Base-by-base conservation (phyloP, 495 filamentous ascomycete genomes). In the Aspergillus ellipticus region DNA sequence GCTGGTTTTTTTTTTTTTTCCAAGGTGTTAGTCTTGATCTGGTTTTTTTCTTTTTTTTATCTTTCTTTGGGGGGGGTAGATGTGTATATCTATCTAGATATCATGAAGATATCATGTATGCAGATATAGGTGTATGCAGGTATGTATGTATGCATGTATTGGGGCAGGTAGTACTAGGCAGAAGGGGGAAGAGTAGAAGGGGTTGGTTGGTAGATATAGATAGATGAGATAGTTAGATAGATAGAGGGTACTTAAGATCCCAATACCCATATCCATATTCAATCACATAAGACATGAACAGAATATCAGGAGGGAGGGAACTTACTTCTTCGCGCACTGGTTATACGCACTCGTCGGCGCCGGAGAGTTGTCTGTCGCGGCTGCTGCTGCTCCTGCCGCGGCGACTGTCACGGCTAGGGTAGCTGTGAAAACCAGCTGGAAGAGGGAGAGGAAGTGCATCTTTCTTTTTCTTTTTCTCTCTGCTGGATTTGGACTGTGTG, bases 1-100 rank as follows among this genome's bases (percentile, higher is more conserved):
- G 29, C 68, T 71, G 49, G n/a, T 39, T 29, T 0, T 20, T 9
- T 35, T 35, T 35, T 3, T 6, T 35, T 35, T 15, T 3, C 11
- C 10, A 35, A 9, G 8, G 13, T 35, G 4, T 37, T 2, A 13
- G 11, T 37, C 10, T 37, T 9, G 17, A 42, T 21, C 15, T 4
- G 39, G 42, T 53, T 28, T 41, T 41, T n/a, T n/a, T n/a, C n/a
- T n/a, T n/a, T n/a, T n/a, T n/a, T n/a, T n/a, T n/a, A n/a, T n/a
- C n/a, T n/a, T n/a, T n/a, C n/a, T n/a, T n/a, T n/a, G n/a, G n/a
- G n/a, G n/a, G n/a, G n/a, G n/a, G n/a, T n/a, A n/a, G n/a, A n/a
- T n/a, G n/a, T n/a, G n/a, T n/a, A n/a, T n/a, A n/a, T n/a, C n/a
- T n/a, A n/a, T n/a, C n/a, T n/a, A n/a, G n/a, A n/a, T n/a, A n/a